These are phyloP conservation scores for Lichtheimia corymbifera DNA, from an alignment of 371 early-diverging fungal genomes.

Conservation along the genomic window DNA sequence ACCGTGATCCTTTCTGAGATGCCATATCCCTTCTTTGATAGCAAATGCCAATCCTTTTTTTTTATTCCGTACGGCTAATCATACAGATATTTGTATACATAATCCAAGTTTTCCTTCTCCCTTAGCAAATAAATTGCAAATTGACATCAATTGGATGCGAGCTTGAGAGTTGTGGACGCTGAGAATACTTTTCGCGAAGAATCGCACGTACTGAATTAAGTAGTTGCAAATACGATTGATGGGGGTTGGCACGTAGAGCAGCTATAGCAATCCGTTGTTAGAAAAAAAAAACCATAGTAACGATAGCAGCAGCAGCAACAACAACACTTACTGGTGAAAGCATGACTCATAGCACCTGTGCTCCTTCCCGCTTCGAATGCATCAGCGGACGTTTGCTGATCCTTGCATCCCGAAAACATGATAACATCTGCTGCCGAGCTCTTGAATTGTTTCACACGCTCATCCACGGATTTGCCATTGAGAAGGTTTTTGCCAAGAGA, in stretches of 20 bases:
- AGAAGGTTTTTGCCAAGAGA: conserved; percentile 47
- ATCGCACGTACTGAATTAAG: conserved; percentile 71
- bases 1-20: no score
- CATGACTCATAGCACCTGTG: conserved; percentile 89
- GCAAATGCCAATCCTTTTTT: no score
- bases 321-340: conserved; percentile 67
- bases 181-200: conserved; percentile 70
- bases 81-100: not conserved
- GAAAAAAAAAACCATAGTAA: not conserved
- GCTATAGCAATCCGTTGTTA: conserved; percentile 16
- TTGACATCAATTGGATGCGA: conserved; percentile 68
- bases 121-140: conserved; percentile 14
- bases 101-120: not conserved
- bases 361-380: conserved; percentile 61
- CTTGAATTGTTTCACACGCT: conserved; percentile 50
- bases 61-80: no score
- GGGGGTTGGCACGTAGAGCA: conserved; percentile 59
- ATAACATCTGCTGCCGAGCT: conserved; percentile 76
- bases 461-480: conserved; percentile 31
- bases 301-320: not conserved
- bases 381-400: conserved; percentile 90
- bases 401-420: conserved; percentile 91
- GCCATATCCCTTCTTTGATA: no score
- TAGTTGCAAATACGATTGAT: conserved; percentile 74
- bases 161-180: conserved; percentile 83